These are phyloP conservation scores for Selenicereus undatus DNA, from an alignment of 148 eudicot genomes.

Conservation along the genomic window DNA sequence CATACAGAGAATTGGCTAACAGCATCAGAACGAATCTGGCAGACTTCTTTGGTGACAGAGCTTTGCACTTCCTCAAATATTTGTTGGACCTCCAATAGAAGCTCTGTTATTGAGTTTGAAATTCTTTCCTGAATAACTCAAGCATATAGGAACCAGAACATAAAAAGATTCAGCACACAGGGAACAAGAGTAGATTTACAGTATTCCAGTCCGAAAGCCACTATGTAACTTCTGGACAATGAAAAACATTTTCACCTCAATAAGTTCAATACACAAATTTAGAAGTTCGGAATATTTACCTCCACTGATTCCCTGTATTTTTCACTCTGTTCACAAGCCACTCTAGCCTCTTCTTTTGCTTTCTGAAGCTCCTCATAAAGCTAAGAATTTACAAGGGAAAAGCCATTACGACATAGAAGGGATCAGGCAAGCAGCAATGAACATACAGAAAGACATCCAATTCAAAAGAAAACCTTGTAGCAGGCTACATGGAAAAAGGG, in stretches of 20 bases:
- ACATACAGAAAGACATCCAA: neutral
- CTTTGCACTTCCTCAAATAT: slow-evolving; percentile 50
- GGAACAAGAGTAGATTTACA: neutral
- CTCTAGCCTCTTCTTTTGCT: slow-evolving; percentile 59
- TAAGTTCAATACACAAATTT: slow-evolving; percentile 13
- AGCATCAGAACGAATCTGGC: slow-evolving; percentile 33
- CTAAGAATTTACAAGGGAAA: slow-evolving; percentile 28
- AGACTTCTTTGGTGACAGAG: slow-evolving; percentile 52
- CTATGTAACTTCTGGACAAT: neutral
- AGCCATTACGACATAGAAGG: neutral
- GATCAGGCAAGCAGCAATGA: neutral
- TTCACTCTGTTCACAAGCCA: slow-evolving; percentile 43
- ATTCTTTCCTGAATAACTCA: slow-evolving; percentile 42
- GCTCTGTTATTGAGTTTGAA: slow-evolving; percentile 39
- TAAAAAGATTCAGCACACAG: neutral
- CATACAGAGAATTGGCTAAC: slow-evolving; percentile 52
- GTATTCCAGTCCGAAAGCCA: neutral
- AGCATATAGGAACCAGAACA: slow-evolving; percentile 13
- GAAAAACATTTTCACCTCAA: neutral
- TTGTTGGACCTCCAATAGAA: slow-evolving; percentile 56
- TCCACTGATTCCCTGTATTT: slow-evolving; percentile 23
- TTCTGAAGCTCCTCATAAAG: slow-evolving; percentile 51
- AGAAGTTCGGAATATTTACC: slow-evolving; percentile 28
- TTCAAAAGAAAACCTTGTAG: neutral
- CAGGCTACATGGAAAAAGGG: neutral